Base-by-base conservation (phyloP, 2,329 filamentous ascomycete genomes). In the Claviceps humidiphila region DNA sequence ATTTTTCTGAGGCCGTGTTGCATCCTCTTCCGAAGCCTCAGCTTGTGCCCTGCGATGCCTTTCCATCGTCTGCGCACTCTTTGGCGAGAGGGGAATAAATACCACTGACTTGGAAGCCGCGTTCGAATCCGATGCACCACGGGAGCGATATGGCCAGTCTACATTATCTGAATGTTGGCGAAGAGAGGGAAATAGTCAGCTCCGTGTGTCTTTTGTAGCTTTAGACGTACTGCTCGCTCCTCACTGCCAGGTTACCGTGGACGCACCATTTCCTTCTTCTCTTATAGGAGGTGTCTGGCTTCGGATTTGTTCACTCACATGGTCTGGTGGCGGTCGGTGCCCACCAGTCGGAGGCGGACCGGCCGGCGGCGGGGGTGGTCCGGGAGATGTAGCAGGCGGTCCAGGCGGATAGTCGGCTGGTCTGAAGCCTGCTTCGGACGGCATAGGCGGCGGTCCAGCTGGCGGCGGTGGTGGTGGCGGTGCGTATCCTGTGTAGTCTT, bases 31-130 rank as follows among this genome's bases (percentile, higher is more conserved):
- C 22, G 57, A 56, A 3, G 61, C 58, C n/a, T 61, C 54, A 24
- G 59, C 62, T 20, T 71, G 67, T 13, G 66, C 62, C 38, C 60
- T 60, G 41, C 61, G 68, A 54, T 74, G 74, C 26, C 66, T 61
- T 20, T 66, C 63, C 59, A 76, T 70, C 0, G 73, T 75, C 51
- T 63, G 68, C 0, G 70, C 70, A 16, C 73, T 76, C 50, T 72
- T 69, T 0, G 75, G 75, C 2, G 74, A 77, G 42, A 78, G 59
- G 0, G 75, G 74, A 2, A 70, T 67, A 51, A 76, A 78, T 1
- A 64, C 58, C 1, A 77, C 73, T 1, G 71, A 70, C 54, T 74
- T 74, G 22, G 65, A 54, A 11, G 56, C 54, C 16, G 41, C 34
- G 1, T 46, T 34, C n/a, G 47, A 44, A 8, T 45, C 49, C 8